Percentiles rank a stretch among this genome's conserved stretches.
Conservation (phyloP, 148 eudicot genomes). For the Talinum fruticosum region DNA sequence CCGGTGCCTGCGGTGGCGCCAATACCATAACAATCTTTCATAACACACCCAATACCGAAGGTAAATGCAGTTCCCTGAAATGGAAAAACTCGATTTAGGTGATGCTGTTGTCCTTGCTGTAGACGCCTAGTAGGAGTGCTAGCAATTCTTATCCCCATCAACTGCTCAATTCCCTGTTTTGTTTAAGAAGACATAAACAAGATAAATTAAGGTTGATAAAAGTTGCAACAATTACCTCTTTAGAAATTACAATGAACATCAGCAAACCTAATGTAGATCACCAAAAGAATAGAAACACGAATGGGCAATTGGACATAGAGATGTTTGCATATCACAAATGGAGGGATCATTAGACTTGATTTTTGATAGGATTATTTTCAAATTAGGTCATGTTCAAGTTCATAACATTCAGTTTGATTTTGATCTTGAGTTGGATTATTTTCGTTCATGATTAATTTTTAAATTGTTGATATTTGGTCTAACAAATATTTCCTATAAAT, state of each 20-base stretch:
- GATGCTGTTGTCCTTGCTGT: constrained; percentile 12
- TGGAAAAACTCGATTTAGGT: neutral
- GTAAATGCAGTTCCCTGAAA: neutral
- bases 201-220: constrained; percentile 1
- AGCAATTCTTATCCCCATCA: constrained; percentile 10
- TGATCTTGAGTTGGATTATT: too few species aligned
- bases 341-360: too few species aligned
- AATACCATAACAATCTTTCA: neutral
- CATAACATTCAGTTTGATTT: too few species aligned
- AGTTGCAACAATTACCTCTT: neutral
- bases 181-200: neutral
- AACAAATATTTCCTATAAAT: too few species aligned
- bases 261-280: neutral
- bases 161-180: neutral
- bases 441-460: too few species aligned
- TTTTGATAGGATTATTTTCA: too few species aligned
- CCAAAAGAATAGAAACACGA: neutral
- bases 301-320: too few species aligned
- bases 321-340: too few species aligned
- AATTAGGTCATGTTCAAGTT: too few species aligned
- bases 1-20: constrained; percentile 24
- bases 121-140: neutral
- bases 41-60: neutral
- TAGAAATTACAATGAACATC: neutral
- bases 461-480: too few species aligned